Conservation (phyloP, 352 stramenopile species). For the Globisporangium parvum region DNA sequence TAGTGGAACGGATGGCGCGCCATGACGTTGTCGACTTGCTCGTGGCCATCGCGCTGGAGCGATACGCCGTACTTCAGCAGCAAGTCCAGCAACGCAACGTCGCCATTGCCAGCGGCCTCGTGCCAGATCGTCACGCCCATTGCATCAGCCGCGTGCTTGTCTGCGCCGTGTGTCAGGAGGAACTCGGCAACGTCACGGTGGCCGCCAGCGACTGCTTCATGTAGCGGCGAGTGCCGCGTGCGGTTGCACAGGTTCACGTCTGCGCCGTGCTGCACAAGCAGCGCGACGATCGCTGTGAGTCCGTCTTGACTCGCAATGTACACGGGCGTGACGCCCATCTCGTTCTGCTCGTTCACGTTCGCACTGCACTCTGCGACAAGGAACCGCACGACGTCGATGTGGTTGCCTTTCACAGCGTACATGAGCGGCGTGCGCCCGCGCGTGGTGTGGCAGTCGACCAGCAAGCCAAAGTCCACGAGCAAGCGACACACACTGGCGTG, state of each 20-base stretch:
- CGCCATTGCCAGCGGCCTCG: slow-evolving; percentile 60
- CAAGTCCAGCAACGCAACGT: slow-evolving; percentile 51
- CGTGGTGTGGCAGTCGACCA: slow-evolving; percentile 77
- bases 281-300: slow-evolving; percentile 34
- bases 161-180: slow-evolving; percentile 49
- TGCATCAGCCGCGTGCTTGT: slow-evolving; percentile 59
- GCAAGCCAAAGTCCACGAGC: slow-evolving; percentile 48
- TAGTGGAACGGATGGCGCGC: slow-evolving; percentile 81
- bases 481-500: slow-evolving; percentile 43
- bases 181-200: slow-evolving; percentile 37
- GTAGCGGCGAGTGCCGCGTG: slow-evolving; percentile 56
- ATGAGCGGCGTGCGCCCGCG: slow-evolving; percentile 67
- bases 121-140: slow-evolving; percentile 83
- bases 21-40: slow-evolving; percentile 72
- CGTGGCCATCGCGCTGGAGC: slow-evolving; percentile 26
- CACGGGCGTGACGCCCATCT: slow-evolving; percentile 71
- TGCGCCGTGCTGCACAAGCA: slow-evolving; percentile 38
- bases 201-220: slow-evolving; percentile 59
- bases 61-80: slow-evolving; percentile 46
- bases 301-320: slow-evolving; percentile 63
- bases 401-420: slow-evolving; percentile 65
- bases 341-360: slow-evolving; percentile 70
- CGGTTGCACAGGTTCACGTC: slow-evolving; percentile 59
- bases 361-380: slow-evolving; percentile 39
- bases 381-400: slow-evolving; percentile 38